Base-by-base conservation (phyloP, 306 rosid species). In the Pterocarpus santalinus region DNA sequence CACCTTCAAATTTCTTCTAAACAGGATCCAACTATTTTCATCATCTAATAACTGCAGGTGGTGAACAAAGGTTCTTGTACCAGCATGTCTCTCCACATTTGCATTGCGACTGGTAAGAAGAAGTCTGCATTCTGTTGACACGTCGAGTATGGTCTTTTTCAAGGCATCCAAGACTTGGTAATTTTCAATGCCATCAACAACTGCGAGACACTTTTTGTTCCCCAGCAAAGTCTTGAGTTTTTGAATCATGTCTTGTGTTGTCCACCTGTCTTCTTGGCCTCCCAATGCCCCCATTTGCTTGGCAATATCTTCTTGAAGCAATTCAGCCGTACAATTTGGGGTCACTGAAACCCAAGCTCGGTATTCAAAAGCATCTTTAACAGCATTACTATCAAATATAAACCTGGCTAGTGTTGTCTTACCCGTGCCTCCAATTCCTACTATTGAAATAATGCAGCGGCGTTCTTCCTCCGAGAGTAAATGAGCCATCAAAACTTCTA, bases 381-480 rank as follows among this genome's bases (percentile, higher is more conserved):
- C 33, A n/a, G 46, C 34, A 0, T 33, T 32, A 52, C 68, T 51
- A 14, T 69, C 5, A 61, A 30, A 84, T 44, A 87, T 67, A 52
- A 75, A 47, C 3, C 28, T 79, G 0, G 83, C 87, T 4, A 87
- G 65, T 35, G 83, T 47, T 10, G 85, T 85, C 80, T 87, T 87
- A 1, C 90, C 90, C 0, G 77, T 71, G 72, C 90, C 90, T 49
- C 22, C 22, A 15, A 67, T 80, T 53, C 90, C 88, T 8, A 65
- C 58, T 4, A 87, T 85, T 32, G 73, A 82, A 65, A 35, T 44
- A 75, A 78, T 44, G 32, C 78, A 30, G 36, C 61, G 16, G 4
- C 5, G 9, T 7, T 67, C 7, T 7, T 38, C 68, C 2, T 38
- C 5, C 0, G 73, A 32, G 14, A 82, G 70, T 30, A 87, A 66